Evolutionary conservation across 139 green algal species (phyloP), one percentile per base, ranked within the genome.

Genomic region (Chlamydomonas sp.): DNA sequence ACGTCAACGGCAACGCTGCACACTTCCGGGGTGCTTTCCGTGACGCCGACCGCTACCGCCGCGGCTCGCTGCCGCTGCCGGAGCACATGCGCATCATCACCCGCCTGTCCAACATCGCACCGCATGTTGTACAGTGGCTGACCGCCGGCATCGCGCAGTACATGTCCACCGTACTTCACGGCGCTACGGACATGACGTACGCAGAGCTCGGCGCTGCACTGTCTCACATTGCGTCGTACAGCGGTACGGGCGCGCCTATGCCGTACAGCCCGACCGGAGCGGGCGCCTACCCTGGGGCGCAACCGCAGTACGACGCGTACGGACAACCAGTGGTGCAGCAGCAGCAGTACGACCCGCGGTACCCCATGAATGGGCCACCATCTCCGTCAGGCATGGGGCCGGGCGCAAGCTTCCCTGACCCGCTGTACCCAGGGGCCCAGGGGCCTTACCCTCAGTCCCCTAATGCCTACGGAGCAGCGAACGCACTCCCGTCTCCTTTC

Each of bases 101-200:
- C 1, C 74, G 83, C 15, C 74, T 88, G 63, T 57, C 61, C 10
- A 3, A 49, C 6, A 12, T 82, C 31, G 73, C 63, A 62, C 83
- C 82, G 15, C 77, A 75, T 71, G 71, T 61, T 1, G 64, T 78
- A 5, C 71, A 60, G n/a, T 86, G 82, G 82, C 69, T 86, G 20
- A 74, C 59, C 3, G 82, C 72, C 8, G 82, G 71, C 2, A 71
- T 86, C 18, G 82, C 71, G 20, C 58, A 79, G 17, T 79, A 74
- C n/a, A 12, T 64, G 58, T 15, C 79, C 31, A 77, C 20, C 71
- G 59, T 62, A 12, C 71, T 68, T 4, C 79, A 84, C n/a, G 83
- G 83, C 62, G 72, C 83, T 14, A 5, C 15, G 2, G 73, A 87
- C 6, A 18, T 87, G 62, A 73, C 73, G 15, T 87, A 87, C 83